These are phyloP conservation scores for Pseudocercospora eumusae DNA, from an alignment of 2,329 filamentous ascomycete species.

Conservation along the genomic window DNA sequence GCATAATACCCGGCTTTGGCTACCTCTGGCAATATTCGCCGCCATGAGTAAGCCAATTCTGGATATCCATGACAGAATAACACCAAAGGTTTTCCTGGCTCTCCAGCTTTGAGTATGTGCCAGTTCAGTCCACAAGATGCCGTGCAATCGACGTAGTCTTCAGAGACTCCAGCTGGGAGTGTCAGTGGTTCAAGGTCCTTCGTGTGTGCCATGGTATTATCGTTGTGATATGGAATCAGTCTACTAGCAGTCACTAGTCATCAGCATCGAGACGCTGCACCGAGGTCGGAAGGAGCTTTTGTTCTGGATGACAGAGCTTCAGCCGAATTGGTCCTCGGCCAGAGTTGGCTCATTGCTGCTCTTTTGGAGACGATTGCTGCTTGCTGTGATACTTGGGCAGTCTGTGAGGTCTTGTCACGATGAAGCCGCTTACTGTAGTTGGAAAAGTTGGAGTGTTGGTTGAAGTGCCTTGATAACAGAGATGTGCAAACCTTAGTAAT, in stretches of 20 bases:
- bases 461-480: neutral
- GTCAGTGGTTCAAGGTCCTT: conserved; percentile 48
- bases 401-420: neutral
- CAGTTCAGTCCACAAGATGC: conserved; percentile 58
- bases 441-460: neutral
- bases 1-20: conserved; percentile 63
- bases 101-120: conserved; percentile 61
- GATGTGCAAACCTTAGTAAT: too few relatives aligned
- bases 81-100: conserved; percentile 55
- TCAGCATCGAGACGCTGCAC: neutral
- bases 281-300: conserved; percentile 7
- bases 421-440: neutral
- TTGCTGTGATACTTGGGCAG: neutral
- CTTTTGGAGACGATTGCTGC: neutral
- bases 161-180: conserved; percentile 58
- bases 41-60: conserved; percentile 70
- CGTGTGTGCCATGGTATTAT: conserved; percentile 16
- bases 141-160: conserved; percentile 59
- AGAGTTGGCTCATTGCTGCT: neutral
- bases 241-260: neutral
- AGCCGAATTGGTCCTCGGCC: neutral
- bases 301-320: conserved; percentile 1
- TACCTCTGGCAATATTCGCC: conserved; percentile 62
- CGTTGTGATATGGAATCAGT: neutral
- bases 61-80: conserved; percentile 68